Evolutionary conservation across 176 grass and related monocot genomes (phyloP).

Genomic region (Triticum aestivum): DNA sequence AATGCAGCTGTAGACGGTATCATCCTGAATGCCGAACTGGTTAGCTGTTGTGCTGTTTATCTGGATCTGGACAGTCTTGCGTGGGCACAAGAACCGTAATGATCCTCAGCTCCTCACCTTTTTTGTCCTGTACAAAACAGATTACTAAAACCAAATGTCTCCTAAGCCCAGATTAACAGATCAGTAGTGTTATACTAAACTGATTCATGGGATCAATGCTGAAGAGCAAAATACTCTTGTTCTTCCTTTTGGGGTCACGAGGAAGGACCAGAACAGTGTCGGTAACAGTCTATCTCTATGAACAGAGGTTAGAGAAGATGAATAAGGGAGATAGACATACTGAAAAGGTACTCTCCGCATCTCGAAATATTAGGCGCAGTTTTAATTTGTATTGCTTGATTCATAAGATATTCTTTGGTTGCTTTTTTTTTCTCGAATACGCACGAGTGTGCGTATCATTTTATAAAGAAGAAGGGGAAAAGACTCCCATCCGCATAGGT

Average conservation of each 20-base stretch:
- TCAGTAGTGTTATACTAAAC: not conserved
- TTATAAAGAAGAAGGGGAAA: too few relatives aligned
- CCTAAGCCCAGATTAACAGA: not conserved
- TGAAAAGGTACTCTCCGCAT: too few relatives aligned
- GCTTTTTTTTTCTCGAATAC: too few relatives aligned
- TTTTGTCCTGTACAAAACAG: not conserved
- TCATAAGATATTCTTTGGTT: too few relatives aligned
- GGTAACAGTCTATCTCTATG: too few relatives aligned
- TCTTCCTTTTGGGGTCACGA: not conserved
- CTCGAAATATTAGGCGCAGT: too few relatives aligned
- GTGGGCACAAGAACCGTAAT: slow-evolving; percentile 33
- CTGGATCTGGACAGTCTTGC: slow-evolving; percentile 28
- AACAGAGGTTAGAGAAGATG: too few relatives aligned
- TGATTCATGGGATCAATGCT: not conserved
- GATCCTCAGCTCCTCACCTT: slow-evolving; percentile 6
- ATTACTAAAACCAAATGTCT: not conserved
- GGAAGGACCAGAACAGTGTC: not conserved
- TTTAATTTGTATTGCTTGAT: too few relatives aligned
- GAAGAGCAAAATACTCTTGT: not conserved
- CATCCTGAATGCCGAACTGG: slow-evolving; percentile 5
- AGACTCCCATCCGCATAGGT: too few relatives aligned
- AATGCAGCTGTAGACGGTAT: not conserved
- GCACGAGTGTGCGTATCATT: too few relatives aligned
- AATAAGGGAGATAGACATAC: too few relatives aligned
- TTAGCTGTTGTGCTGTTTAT: slow-evolving; percentile 10